Percentiles rank a stretch among this genome's conserved stretches.
Conservation (phyloP, 2,329 filamentous ascomycete species). For the Aphanoascus verrucosus region DNA sequence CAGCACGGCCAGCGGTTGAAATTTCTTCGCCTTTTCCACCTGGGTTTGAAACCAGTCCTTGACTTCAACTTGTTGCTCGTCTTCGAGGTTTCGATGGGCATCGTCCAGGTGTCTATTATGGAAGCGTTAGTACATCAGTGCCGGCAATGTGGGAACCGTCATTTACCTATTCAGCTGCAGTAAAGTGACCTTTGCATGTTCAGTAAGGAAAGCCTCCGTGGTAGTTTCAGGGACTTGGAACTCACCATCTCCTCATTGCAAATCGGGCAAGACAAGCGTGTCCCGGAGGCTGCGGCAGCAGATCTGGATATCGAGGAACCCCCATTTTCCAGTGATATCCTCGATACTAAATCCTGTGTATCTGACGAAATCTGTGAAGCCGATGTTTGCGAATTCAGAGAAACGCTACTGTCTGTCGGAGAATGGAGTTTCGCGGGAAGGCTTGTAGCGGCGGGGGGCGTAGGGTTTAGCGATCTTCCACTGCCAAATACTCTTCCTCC, state of each 20-base stretch:
- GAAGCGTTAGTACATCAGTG: conserved; percentile 7
- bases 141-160: neutral
- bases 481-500: conserved; percentile 85
- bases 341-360: conserved; percentile 67
- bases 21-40: conserved; percentile 83
- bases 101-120: conserved; percentile 65
- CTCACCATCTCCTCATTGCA: conserved; percentile 94
- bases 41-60: conserved; percentile 96
- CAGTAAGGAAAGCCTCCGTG: neutral
- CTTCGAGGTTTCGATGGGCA: conserved; percentile 77
- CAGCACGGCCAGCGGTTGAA: conserved; percentile 79
- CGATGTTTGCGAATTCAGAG: conserved; percentile 64
- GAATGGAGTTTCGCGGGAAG: conserved; percentile 40
- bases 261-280: conserved; percentile 83
- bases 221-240: conserved; percentile 10
- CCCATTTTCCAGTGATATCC: conserved; percentile 60
- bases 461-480: conserved; percentile 68
- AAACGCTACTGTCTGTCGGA: conserved; percentile 62
- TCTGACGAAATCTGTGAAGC: conserved; percentile 60
- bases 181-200: conserved; percentile 59
- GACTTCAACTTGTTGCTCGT: conserved; percentile 81
- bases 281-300: conserved; percentile 46
- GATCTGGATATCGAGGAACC: conserved; percentile 37
- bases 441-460: conserved; percentile 35
- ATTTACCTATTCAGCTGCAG: conserved; percentile 73